Evolutionary conservation across 345 rosid genomes (phyloP).

Genomic region (Cardamine chenopodiifolia): DNA sequence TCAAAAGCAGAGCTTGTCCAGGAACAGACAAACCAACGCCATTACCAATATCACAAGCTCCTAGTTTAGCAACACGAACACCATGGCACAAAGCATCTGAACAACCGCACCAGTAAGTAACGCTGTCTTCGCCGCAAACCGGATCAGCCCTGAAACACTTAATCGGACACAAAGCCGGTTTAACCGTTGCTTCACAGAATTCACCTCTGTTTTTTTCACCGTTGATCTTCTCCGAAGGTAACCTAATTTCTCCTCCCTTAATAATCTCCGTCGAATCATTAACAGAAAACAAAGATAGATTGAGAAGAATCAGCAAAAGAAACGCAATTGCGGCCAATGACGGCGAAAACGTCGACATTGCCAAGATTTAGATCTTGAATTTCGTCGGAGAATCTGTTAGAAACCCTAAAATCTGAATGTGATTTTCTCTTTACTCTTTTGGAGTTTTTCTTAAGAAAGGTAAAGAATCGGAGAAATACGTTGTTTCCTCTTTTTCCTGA

Average conservation of each 20-base stretch:
- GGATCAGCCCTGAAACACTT: constrained; percentile 87
- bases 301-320: constrained; percentile 16
- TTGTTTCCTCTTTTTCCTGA: constrained; percentile 35
- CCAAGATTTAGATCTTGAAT: constrained; percentile 6
- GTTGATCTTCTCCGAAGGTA: constrained; percentile 44
- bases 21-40: constrained; percentile 76
- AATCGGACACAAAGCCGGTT: constrained; percentile 67
- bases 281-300: constrained; percentile 1
- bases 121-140: constrained; percentile 83
- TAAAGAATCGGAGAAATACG: constrained; percentile 28
- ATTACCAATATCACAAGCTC: constrained; percentile 76
- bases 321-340: constrained; percentile 19
- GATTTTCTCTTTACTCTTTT: not conserved
- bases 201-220: constrained; percentile 15
- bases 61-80: constrained; percentile 60
- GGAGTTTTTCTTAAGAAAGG: not conserved
- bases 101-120: constrained; percentile 98
- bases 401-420: constrained; percentile 14
- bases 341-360: constrained; percentile 41
- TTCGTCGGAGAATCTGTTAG: constrained; percentile 17
- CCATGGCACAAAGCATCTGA: constrained; percentile 76
- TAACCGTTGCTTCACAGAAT: constrained; percentile 36
- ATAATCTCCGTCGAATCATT: not conserved
- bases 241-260: constrained; percentile 31
- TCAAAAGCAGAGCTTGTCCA: constrained; percentile 85